Evolutionary conservation across 371 early-diverging fungal genomes (phyloP).

Genomic region (Mortierella sp.): DNA sequence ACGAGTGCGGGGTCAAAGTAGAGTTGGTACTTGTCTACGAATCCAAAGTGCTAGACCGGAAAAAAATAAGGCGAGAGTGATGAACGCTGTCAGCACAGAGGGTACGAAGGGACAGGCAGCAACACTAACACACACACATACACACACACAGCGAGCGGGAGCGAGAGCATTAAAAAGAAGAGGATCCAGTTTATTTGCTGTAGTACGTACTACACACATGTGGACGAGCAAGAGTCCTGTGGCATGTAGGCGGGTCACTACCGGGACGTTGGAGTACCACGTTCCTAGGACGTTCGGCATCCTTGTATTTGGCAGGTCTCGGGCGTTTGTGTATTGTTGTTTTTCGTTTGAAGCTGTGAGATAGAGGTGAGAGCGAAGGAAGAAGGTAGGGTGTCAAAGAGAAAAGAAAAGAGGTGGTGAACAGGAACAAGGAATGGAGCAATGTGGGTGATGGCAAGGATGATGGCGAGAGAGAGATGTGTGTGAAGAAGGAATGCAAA

Average conservation of each 20-base stretch:
- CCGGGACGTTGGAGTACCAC: neutral
- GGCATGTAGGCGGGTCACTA: slow-evolving; percentile 2
- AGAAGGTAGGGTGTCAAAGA: no score
- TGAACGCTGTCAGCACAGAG: neutral
- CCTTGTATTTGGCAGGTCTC: neutral
- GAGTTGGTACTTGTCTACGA: neutral
- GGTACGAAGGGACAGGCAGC: neutral
- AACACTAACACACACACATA: neutral
- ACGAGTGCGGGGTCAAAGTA: neutral
- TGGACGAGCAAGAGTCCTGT: slow-evolving; percentile 11
- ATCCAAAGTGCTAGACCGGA: neutral
- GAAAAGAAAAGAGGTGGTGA: neutral
- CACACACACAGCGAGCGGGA: neutral
- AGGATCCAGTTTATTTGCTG: neutral
- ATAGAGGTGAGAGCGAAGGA: neutral
- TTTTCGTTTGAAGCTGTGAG: neutral
- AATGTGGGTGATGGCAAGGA: neutral
- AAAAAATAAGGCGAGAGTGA: neutral
- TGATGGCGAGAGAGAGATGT: neutral
- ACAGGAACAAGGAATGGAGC: neutral
- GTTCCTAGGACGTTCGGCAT: neutral
- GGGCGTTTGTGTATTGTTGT: neutral
- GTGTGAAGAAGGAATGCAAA: neutral
- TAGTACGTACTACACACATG: slow-evolving; percentile 9
- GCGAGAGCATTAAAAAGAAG: neutral